Evolutionary conservation across 495 filamentous ascomycete genomes (phyloP), one percentile per base, ranked within the genome.

Genomic region (Diplogelasinospora grovesii): DNA sequence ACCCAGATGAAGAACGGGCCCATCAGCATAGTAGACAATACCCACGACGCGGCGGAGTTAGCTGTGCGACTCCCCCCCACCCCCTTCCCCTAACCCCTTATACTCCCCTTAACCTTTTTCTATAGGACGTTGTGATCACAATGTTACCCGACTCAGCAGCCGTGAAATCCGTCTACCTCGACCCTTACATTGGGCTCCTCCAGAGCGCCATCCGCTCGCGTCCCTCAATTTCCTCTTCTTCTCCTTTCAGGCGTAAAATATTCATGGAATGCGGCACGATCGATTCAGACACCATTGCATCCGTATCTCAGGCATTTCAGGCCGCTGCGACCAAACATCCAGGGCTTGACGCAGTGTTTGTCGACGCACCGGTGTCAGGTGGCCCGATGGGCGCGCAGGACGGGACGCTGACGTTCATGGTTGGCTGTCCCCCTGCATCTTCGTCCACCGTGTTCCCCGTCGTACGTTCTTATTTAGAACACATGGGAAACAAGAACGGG

Each of bases 201-300:
- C 57, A 35, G 33, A 55, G 41, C 22, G 44, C 41, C 19, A 21
- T 39, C n/a, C n/a, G n/a, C n/a, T n/a, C n/a, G n/a, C n/a, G n/a
- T n/a, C n/a, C n/a, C n/a, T n/a, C n/a, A n/a, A n/a, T n/a, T n/a
- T n/a, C n/a, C n/a, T n/a, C n/a, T n/a, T n/a, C n/a, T n/a, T n/a
- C n/a, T n/a, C n/a, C n/a, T n/a, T n/a, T n/a, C n/a, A n/a, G n/a
- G n/a, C n/a, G n/a, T n/a, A 57, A 61, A 19, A 52, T 71, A 1
- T 57, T 69, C 42, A 62, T 71, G 41, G 67, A 71, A 41, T 65
- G 59, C 45, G 64, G 62, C 18, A 71, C 67, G 8, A 71, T 71
- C 41, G 67, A 71, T 23, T 50, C 53, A 10, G 53, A 48, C 29
- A 71, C 66, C 10, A 53, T 59, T 28, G 27, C n/a, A n/a, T n/a